Percentiles rank a stretch among this genome's conserved stretches.
These are phyloP conservation scores for Grammothele lineata DNA, from an alignment of 768 basidiomycete genomes.

Conservation along the genomic window DNA sequence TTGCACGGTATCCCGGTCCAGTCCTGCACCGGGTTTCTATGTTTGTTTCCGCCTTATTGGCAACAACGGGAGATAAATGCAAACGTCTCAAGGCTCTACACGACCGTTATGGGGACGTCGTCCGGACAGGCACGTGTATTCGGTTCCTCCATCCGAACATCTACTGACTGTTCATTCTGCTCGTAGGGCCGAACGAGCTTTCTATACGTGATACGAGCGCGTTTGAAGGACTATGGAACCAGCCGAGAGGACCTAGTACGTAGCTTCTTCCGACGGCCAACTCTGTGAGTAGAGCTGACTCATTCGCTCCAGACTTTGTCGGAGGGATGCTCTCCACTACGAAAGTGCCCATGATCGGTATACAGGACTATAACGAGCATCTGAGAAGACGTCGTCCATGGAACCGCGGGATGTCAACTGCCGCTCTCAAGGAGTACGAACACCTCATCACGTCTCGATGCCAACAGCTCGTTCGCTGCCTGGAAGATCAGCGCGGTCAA, in stretches of 20 bases:
- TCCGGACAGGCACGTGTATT: no score
- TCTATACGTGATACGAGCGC: conserved; percentile 32
- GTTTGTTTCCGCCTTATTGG: no score
- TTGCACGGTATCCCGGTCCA: no score
- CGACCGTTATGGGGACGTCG: no score
- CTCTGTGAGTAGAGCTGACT: neutral
- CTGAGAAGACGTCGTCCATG: conserved; percentile 41
- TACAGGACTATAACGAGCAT: conserved; percentile 31
- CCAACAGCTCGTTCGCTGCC: conserved; percentile 36
- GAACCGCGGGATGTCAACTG: conserved; percentile 43
- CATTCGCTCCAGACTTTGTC: neutral
- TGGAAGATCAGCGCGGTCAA: conserved; percentile 22
- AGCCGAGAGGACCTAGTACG: conserved; percentile 39
- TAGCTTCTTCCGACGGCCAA: conserved; percentile 25
- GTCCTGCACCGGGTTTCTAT: no score
- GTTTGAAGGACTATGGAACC: conserved; percentile 31
- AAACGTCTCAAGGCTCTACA: no score
- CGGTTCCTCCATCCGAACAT: no score
- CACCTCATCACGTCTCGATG: conserved; percentile 32
- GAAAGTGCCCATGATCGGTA: conserved; percentile 10
- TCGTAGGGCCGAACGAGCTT: conserved; percentile 47
- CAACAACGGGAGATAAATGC: no score
- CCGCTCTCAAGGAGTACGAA: conserved; percentile 45
- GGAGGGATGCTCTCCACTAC: neutral
- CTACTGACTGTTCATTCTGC: no score